phyloP scores from a whole-genome alignment of 164 flowering plant genomes.

The Houttuynia cordata region DNA sequence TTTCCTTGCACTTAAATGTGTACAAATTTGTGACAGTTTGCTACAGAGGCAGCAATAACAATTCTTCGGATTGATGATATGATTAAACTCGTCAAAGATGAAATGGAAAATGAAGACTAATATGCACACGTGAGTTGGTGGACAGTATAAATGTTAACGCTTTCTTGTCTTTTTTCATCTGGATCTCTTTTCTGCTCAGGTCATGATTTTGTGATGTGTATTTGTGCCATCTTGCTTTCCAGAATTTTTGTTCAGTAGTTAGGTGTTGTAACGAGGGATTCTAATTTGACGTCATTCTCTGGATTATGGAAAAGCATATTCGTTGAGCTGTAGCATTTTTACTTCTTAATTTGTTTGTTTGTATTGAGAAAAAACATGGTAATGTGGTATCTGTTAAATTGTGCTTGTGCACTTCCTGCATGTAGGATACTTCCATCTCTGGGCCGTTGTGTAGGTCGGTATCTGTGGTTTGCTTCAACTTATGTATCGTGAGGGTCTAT shows the following conservation, averaged over 20 bases:
- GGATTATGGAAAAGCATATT: too few relatives aligned
- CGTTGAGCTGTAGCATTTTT: too few relatives aligned
- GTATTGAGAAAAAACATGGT: too few relatives aligned
- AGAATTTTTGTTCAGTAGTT: neutral
- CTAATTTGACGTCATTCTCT: too few relatives aligned
- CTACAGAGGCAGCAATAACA: conserved; percentile 97
- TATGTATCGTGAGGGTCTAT: too few relatives aligned
- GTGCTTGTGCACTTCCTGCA: too few relatives aligned
- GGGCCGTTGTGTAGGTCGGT: too few relatives aligned
- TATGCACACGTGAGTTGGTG: neutral
- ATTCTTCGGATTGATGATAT: conserved; percentile 96
- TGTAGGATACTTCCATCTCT: too few relatives aligned
- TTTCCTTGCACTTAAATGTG: neutral
- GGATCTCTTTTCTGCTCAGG: neutral
- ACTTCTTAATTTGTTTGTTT: too few relatives aligned
- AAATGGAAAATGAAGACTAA: conserved; percentile 36
- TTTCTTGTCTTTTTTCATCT: neutral
- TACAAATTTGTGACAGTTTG: conserved; percentile 45
- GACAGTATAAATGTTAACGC: neutral
- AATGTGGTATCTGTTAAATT: too few relatives aligned
- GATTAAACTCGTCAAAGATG: conserved; percentile 91
- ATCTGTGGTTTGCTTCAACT: too few relatives aligned
- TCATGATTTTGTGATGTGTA: neutral
- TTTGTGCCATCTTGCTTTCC: neutral
- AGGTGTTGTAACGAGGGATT: neutral